These are phyloP conservation scores for Cytospora paraplurivora DNA, from an alignment of 2,329 filamentous ascomycete genomes.

Conservation along the genomic window DNA sequence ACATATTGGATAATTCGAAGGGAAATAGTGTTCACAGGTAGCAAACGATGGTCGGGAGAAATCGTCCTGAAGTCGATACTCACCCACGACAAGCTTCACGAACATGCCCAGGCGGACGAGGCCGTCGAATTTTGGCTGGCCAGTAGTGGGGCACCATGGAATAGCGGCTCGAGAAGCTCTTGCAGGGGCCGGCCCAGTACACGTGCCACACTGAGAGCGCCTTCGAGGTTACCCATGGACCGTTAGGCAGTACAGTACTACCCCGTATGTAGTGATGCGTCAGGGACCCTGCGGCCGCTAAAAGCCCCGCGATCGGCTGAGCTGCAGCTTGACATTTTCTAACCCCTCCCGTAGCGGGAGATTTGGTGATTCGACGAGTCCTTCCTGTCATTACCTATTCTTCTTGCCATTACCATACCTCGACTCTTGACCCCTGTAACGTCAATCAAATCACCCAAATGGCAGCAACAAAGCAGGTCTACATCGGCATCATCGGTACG, in stretches of 20 bases:
- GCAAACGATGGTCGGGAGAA: not conserved
- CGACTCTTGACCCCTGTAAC: not conserved
- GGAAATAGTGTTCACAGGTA: not conserved
- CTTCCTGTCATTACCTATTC: not conserved
- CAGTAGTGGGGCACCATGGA: constrained; percentile 10
- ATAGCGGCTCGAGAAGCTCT: constrained; percentile 1
- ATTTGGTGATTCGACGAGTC: not conserved
- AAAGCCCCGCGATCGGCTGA: constrained; percentile 36
- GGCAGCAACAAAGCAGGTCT: constrained; percentile 41
- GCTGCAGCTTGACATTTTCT: constrained; percentile 32
- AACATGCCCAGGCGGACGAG: not conserved
- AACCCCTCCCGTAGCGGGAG: constrained; percentile 28
- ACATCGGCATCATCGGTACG: constrained; percentile 49
- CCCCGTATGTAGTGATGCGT: not conserved
- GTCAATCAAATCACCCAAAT: constrained; percentile 27
- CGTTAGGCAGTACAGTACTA: too few species aligned
- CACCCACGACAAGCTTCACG: constrained; percentile 13
- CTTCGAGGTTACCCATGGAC: not conserved
- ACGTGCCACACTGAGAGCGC: not conserved
- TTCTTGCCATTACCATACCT: not conserved
- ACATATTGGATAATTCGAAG: constrained; percentile 9
- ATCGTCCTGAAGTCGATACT: not conserved
- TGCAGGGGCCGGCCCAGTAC: constrained; percentile 17
- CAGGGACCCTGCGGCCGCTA: constrained; percentile 13
- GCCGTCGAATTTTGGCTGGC: constrained; percentile 22